Conservation (phyloP, 768 basidiomycete species). For the Mrakia gelida region DNA sequence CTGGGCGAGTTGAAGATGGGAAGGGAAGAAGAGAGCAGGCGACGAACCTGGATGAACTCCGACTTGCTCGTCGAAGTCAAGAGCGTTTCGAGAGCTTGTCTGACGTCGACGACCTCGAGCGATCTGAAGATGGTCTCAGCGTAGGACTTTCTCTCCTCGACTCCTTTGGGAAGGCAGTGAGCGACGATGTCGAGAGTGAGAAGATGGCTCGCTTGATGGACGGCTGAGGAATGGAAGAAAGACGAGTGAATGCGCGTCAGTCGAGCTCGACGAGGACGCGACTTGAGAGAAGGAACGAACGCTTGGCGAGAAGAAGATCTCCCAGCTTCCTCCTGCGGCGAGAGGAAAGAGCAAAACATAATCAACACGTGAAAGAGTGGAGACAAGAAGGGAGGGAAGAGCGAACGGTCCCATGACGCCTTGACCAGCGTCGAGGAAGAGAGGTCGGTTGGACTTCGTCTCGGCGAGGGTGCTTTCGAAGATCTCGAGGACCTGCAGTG, state of each 20-base stretch:
- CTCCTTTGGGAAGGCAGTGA: not conserved
- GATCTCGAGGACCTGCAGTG: not conserved
- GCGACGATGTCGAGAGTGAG: conserved; percentile 1
- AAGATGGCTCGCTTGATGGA: not conserved
- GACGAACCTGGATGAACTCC: not conserved
- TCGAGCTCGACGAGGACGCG: not conserved
- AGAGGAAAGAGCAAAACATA: not conserved
- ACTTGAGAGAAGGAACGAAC: not conserved
- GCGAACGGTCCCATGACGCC: not conserved
- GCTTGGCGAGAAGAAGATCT: not conserved
- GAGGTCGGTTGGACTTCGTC: not conserved
- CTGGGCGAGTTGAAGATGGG: too few species aligned
- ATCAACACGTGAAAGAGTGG: not conserved
- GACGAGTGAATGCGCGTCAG: not conserved
- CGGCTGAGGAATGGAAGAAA: not conserved
- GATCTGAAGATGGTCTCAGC: not conserved
- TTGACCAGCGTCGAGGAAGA: not conserved
- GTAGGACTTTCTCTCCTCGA: not conserved
- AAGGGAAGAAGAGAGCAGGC: too few species aligned
- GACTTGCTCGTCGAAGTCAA: not conserved
- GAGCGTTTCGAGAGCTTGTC: not conserved
- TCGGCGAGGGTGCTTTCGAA: not conserved
- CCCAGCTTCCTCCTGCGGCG: not conserved
- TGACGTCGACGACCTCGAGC: not conserved
- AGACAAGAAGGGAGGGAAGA: not conserved